A percentile compares a stretch with the other conserved stretches of the same genome.
phyloP scores from a whole-genome alignment of 148 eudicot species.

The Heliamphora exappendiculata region DNA sequence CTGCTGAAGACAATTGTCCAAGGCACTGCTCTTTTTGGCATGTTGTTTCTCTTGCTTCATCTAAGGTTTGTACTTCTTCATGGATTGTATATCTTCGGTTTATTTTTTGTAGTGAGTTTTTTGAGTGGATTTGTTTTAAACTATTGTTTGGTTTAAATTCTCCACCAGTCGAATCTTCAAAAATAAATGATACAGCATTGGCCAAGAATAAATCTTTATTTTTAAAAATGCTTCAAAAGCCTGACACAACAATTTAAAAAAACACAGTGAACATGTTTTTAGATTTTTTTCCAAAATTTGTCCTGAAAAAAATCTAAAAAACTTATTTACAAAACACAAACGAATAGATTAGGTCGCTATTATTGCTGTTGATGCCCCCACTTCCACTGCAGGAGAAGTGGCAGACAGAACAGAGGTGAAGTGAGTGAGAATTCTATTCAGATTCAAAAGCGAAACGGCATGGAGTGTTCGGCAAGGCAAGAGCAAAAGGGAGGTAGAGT shows the following conservation, averaged over 20 bases:
- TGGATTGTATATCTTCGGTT: neutral
- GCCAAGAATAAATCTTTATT: neutral
- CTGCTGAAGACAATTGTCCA: slow-evolving; percentile 45
- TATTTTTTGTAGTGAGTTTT: neutral
- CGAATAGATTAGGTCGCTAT: neutral
- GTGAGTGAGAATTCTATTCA: slow-evolving; percentile 5
- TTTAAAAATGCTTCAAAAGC: too few relatives aligned
- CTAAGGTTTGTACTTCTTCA: slow-evolving; percentile 36
- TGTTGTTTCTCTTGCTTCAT: slow-evolving; percentile 51
- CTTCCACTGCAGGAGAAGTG: slow-evolving; percentile 23
- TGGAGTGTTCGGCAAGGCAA: slow-evolving; percentile 7
- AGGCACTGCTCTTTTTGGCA: slow-evolving; percentile 65
- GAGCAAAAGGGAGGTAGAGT: slow-evolving; percentile 22
- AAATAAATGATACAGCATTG: neutral
- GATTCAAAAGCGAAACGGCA: slow-evolving; percentile 7
- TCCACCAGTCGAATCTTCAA: neutral
- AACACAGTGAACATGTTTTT: too few relatives aligned
- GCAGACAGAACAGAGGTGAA: slow-evolving; percentile 11
- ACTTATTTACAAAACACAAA: too few relatives aligned
- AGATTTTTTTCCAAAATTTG: too few relatives aligned
- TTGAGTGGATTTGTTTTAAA: too few relatives aligned
- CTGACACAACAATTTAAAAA: too few relatives aligned
- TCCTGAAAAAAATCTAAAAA: too few relatives aligned
- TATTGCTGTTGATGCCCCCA: neutral
- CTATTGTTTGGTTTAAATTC: neutral